Base-by-base conservation (phyloP, 2,329 filamentous ascomycete species). In the Sarocladiaceae sp. region DNA sequence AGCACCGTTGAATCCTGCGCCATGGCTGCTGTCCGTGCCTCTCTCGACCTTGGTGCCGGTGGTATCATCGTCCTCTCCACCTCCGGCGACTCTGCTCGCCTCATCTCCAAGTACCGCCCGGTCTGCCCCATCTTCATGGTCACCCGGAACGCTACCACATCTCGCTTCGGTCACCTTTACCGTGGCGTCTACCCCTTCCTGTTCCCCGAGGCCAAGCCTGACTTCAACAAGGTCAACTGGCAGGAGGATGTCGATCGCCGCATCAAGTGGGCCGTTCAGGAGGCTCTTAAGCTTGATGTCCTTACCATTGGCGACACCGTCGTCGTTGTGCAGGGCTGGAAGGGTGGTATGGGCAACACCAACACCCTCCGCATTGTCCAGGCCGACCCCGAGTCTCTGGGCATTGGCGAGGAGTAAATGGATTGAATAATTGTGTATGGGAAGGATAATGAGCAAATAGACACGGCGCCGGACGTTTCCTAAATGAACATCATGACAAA, bases 71-170 rank as follows among this genome's bases (percentile, higher is more conserved):
- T 97, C 57, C 79, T 99, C 63, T 97, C 93, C 63, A 99, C 94
- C 51, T 96, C 92, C 60, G 94, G 94, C 67, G 89, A 90, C 66
- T 97, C 93, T 59, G 94, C 94, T 55, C 91, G 94, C 65, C 86
- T 97, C 57, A 80, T 97, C 60, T 96, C 93, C 78, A 99, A 99
- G 80, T 99, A 97, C 79, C 89, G 94, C 66, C 94, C 94, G 50
- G 92, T 97, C 58, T 97, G 93, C 83, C 94, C 94, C 63, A 97
- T 99, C 76, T 93, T 99, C 80, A 97, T 97, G 93, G 89, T 99
- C 58, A 96, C 93, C 59, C 87, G 94, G 64, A 96, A 88, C 70
- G 75, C 84, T 47, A 84, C 82, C 59, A 90, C 94, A 50, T 88
- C 91, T 55, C 83, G 94, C 74, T 97, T 94, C 73, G 88, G 85